Conservation (phyloP, 2,329 filamentous ascomycete genomes). For the Ambrosiella xylebori region DNA sequence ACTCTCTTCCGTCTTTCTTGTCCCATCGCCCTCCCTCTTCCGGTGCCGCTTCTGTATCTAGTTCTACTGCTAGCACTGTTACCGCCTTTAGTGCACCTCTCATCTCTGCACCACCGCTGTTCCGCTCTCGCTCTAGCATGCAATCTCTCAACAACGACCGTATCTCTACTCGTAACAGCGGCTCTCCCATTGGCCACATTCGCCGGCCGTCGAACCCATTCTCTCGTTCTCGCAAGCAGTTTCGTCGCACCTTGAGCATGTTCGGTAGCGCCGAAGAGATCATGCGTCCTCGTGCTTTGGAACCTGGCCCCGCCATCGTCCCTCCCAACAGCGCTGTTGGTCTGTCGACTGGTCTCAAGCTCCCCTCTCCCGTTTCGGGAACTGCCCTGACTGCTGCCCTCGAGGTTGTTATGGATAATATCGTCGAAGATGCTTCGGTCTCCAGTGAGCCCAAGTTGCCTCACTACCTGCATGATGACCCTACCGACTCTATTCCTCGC, state of each 20-base stretch:
- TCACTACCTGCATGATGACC: slow-evolving; percentile 65
- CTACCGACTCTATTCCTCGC: slow-evolving; percentile 72
- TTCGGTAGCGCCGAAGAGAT: slow-evolving; percentile 84
- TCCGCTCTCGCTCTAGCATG: slow-evolving; percentile 19
- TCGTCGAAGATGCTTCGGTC: slow-evolving; percentile 48
- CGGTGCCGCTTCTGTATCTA: slow-evolving; percentile 1
- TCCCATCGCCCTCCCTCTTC: slow-evolving; percentile 36
- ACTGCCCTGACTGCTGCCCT: slow-evolving; percentile 32
- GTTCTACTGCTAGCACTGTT: neutral
- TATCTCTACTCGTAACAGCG: slow-evolving; percentile 20
- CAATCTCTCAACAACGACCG: slow-evolving; percentile 6
- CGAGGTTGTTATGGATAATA: slow-evolving; percentile 50
- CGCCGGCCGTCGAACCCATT: slow-evolving; percentile 58
- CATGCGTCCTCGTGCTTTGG: slow-evolving; percentile 48
- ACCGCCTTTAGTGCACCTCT: slow-evolving; percentile 15
- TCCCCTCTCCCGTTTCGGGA: slow-evolving; percentile 5
- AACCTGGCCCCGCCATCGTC: slow-evolving; percentile 22
- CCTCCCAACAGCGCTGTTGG: slow-evolving; percentile 3
- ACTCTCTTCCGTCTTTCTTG: slow-evolving; percentile 31
- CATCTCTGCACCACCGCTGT: slow-evolving; percentile 42
- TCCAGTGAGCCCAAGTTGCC: slow-evolving; percentile 57
- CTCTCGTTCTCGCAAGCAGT: slow-evolving; percentile 67
- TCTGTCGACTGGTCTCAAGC: neutral
- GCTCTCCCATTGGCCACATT: slow-evolving; percentile 58
- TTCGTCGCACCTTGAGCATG: slow-evolving; percentile 90